Evolutionary conservation across 2,329 filamentous ascomycete species (phyloP).

Genomic region (Pezicula neosporulosa): DNA sequence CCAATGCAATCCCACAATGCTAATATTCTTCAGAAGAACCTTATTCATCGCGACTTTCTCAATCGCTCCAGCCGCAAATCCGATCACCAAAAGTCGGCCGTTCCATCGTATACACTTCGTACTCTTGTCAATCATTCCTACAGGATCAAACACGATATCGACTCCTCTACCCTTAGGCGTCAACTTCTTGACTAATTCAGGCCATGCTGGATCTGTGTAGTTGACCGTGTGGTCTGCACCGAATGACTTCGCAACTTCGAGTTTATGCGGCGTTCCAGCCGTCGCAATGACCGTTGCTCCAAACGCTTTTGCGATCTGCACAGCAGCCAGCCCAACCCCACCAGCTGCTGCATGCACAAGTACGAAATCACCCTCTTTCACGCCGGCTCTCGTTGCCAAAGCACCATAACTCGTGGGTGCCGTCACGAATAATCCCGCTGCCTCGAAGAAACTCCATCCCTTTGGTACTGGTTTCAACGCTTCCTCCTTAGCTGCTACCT

Average conservation of each 20-base stretch:
- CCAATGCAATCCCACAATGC: constrained; percentile 88
- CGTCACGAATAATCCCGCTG: constrained; percentile 87
- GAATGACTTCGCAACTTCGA: constrained; percentile 72
- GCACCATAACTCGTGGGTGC: constrained; percentile 87
- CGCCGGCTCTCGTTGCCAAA: constrained; percentile 71
- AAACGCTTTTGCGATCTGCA: constrained; percentile 89
- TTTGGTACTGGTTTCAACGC: constrained; percentile 69
- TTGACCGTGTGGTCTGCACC: constrained; percentile 83
- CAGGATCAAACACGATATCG: constrained; percentile 93
- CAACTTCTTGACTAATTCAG: constrained; percentile 69
- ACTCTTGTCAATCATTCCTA: constrained; percentile 81
- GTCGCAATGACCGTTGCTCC: constrained; percentile 94
- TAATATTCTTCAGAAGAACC: constrained; percentile 90
- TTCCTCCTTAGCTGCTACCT: constrained; percentile 63
- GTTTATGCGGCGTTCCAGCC: constrained; percentile 75
- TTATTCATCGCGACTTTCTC: constrained; percentile 93
- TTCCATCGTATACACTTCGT: constrained; percentile 96
- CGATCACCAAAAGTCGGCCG: constrained; percentile 80
- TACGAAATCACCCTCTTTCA: constrained; percentile 80
- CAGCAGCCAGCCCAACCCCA: constrained; percentile 85
- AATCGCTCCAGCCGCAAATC: constrained; percentile 82
- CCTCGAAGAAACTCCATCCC: constrained; percentile 81
- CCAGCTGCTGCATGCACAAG: constrained; percentile 91
- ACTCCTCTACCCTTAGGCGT: constrained; percentile 69
- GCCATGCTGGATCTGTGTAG: constrained; percentile 65